phyloP scores from a whole-genome alignment of 73 alveolate species.

The Tetrahymena borealis region DNA sequence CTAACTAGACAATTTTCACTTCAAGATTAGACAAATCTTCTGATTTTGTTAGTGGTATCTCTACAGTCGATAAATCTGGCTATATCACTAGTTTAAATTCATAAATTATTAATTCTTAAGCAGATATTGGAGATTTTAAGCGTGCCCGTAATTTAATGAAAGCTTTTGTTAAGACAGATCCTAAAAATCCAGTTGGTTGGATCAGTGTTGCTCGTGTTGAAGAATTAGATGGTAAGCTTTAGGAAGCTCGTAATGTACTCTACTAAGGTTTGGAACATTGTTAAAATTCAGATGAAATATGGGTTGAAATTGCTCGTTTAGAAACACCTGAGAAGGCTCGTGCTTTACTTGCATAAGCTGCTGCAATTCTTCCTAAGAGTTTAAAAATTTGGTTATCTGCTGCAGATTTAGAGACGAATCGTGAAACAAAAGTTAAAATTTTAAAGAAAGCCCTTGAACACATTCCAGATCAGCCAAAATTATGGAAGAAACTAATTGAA shows the following conservation, averaged over 20 bases:
- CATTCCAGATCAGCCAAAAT: constrained; percentile 66
- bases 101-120: neutral
- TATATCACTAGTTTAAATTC: constrained; percentile 49
- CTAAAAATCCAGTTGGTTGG: constrained; percentile 89
- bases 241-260: constrained; percentile 82
- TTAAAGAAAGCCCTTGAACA: constrained; percentile 74
- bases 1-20: constrained; percentile 1
- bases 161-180: constrained; percentile 70
- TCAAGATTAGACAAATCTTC: neutral
- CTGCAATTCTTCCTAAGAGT: constrained; percentile 69
- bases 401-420: constrained; percentile 64
- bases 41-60: neutral
- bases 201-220: constrained; percentile 93
- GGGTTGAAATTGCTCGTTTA: constrained; percentile 92
- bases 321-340: constrained; percentile 78
- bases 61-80: constrained; percentile 20
- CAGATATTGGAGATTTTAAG: constrained; percentile 86
- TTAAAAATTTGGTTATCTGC: constrained; percentile 84
- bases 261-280: constrained; percentile 72
- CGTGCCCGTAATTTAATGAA: constrained; percentile 76
- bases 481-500: constrained; percentile 88
- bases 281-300: constrained; percentile 87
- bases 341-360: constrained; percentile 70
- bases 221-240: constrained; percentile 81
- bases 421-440: constrained; percentile 57